Evolutionary conservation across 257 asterid genomes (phyloP), one percentile per base, ranked within the genome.

Genomic region (Datura wrightii): DNA sequence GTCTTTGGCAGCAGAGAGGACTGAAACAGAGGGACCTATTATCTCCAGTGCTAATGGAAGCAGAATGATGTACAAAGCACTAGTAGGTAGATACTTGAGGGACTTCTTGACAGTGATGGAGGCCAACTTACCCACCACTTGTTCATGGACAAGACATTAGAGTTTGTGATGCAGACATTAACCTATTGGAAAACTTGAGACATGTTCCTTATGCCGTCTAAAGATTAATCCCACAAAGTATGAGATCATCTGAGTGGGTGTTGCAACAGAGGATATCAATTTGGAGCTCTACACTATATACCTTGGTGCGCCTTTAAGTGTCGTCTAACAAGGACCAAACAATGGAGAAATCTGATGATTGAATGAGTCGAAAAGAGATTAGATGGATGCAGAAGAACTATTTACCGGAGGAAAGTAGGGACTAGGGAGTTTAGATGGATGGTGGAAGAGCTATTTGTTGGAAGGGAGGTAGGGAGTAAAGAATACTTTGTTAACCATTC

Each of bases 51-150:
- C 56, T 72, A 72, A 31, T 44, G 80, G 80, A 72, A 72, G 39
- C 31, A 72, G 55, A 44, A 3, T 10, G 80, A 72, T 72, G 55
- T 11, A 46, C 80, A 46, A 72, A n/a, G 41, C 39, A 72, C 3
- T 44, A n/a, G 41, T 58, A 42, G 80, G 80, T 72, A 11, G 80
- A 72, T 72, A 19, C 58, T 72, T 72, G 56, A 71, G 54, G 79
- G n/a, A 44, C 80, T 44, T n/a, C 56, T 44, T 11, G 56, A 44
- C 80, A 71, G 39, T 44, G 39, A 71, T 71, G 56, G 39, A 39
- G 36, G 7, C 39, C 54, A 44, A n/a, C 52, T 41, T 18, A 71
- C 18, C 79, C 80, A 72, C 36, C 55, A 72, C 6, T 72, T 46
- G 59, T 46, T 46, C 41, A 15, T 50, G 11, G 41, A 72, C 59